These are phyloP conservation scores for Begonia fuchsioides DNA, from an alignment of 306 rosid species.

Conservation along the genomic window DNA sequence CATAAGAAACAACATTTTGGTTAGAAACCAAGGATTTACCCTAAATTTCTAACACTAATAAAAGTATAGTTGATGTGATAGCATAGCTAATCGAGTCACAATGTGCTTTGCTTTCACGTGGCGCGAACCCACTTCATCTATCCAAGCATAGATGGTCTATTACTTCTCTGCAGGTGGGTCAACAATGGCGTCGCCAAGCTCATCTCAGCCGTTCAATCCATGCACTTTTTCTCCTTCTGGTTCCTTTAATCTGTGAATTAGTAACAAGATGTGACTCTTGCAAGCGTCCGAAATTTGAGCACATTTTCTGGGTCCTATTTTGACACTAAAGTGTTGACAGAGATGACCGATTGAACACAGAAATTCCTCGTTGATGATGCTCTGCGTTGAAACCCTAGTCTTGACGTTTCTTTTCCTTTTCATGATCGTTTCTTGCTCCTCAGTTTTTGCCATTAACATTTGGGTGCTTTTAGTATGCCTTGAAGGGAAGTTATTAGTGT, in stretches of 20 bases:
- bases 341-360: background rate
- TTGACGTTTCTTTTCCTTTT: no score
- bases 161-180: conserved; percentile 80
- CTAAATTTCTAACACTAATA: conserved; percentile 5
- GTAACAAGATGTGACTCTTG: conserved; percentile 26
- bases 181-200: conserved; percentile 23
- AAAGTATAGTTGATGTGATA: conserved; percentile 23
- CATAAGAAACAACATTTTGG: conserved; percentile 31
- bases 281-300: conserved; percentile 37
- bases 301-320: conserved; percentile 26
- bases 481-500: no score
- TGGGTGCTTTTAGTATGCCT: no score
- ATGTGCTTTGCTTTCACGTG: conserved; percentile 43
- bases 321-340: conserved; percentile 4
- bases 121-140: conserved; percentile 27
- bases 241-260: conserved; percentile 18
- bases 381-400: no score
- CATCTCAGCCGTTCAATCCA: conserved; percentile 33
- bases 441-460: no score
- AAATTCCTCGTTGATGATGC: background rate
- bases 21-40: conserved; percentile 29
- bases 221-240: conserved; percentile 25
- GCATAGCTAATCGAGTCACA: conserved; percentile 36
- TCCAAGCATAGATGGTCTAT: conserved; percentile 47
- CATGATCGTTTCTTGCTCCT: no score